phyloP scores from a whole-genome alignment of 495 filamentous ascomycete species.

The Tuber umbilicatum region DNA sequence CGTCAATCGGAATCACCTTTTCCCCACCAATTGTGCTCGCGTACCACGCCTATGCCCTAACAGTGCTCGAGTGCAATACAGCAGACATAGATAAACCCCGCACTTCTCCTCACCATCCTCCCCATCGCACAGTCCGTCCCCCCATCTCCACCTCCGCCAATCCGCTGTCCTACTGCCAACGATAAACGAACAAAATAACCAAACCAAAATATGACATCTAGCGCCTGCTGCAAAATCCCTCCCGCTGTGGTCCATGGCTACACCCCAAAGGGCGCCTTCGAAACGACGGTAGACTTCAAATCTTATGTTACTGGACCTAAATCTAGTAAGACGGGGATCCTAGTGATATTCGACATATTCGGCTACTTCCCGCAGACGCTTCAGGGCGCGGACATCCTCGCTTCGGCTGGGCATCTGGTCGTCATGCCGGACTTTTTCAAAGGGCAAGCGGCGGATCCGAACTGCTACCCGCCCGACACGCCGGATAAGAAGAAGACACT shows the following conservation, averaged over 20 bases:
- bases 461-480: conserved; percentile 67
- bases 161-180: neutral
- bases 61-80: neutral
- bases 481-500: conserved; percentile 72
- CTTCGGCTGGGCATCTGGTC: conserved; percentile 52
- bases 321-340: conserved; percentile 53
- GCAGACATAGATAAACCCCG: neutral
- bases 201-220: conserved; percentile 42
- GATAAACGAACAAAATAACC: neutral
- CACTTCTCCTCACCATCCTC: neutral
- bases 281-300: conserved; percentile 57
- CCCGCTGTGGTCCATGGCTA: conserved; percentile 59
- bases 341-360: conserved; percentile 67
- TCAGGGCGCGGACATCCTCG: conserved; percentile 65
- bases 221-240: conserved; percentile 68
- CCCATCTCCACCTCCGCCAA: neutral
- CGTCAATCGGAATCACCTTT: neutral
- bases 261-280: conserved; percentile 58
- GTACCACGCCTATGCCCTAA: no score
- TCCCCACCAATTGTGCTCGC: neutral
- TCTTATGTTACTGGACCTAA: conserved; percentile 62
- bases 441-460: conserved; percentile 51
- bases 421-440: conserved; percentile 67
- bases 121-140: neutral
- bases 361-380: conserved; percentile 63